phyloP scores from a whole-genome alignment of 2,329 filamentous ascomycete genomes.

The Catunica adiposa region DNA sequence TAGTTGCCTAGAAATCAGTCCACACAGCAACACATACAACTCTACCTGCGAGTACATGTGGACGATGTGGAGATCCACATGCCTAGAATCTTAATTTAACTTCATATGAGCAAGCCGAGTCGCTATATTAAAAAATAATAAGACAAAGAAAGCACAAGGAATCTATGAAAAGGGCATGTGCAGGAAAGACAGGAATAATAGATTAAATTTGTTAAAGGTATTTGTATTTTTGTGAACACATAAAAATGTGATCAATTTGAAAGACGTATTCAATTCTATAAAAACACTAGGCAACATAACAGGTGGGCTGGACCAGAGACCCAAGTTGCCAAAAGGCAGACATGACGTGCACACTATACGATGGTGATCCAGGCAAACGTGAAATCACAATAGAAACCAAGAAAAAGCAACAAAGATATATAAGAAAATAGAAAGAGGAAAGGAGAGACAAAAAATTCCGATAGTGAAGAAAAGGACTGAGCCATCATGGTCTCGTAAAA shows the following conservation, averaged over 20 bases:
- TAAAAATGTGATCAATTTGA: slow-evolving; percentile 5
- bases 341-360: slow-evolving; percentile 13
- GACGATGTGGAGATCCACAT: too few relatives aligned
- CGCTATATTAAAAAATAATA: neutral
- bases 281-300: slow-evolving; percentile 10
- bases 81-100: too few relatives aligned
- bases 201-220: neutral
- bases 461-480: neutral
- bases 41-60: too few relatives aligned
- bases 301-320: slow-evolving; percentile 10
- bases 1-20: too few relatives aligned
- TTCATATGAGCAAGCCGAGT: neutral
- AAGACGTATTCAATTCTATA: slow-evolving; percentile 12
- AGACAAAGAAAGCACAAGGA: neutral
- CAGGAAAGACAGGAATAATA: too few relatives aligned
- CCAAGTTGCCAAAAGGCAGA: slow-evolving; percentile 14
- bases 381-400: neutral
- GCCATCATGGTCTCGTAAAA: slow-evolving; percentile 1
- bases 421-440: slow-evolving; percentile 2
- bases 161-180: neutral
- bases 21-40: too few relatives aligned
- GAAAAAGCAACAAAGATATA: neutral
- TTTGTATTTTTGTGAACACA: slow-evolving; percentile 9
- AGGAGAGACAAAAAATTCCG: neutral
- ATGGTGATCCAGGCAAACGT: slow-evolving; percentile 13